Conservation (phyloP, 306 rosid genomes). For the Malus domestica region DNA sequence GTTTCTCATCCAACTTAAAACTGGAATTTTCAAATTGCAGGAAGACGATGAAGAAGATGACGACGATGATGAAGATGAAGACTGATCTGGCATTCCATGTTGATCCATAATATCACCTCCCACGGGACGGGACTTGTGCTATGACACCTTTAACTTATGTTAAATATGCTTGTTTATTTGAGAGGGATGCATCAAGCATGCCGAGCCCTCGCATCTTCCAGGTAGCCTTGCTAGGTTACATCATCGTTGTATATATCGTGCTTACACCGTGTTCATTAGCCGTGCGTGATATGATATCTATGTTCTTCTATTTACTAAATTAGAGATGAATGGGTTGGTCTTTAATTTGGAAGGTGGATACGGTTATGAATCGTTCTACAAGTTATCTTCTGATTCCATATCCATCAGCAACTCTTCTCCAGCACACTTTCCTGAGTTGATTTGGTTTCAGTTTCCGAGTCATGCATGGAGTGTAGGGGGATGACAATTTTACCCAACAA, state of each 20-base stretch:
- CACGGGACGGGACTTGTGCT: not conserved
- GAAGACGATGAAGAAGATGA: conserved; percentile 20
- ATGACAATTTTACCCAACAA: no score
- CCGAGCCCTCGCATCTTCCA: not conserved
- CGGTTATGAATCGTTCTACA: not conserved
- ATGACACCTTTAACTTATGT: not conserved
- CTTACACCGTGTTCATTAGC: not conserved
- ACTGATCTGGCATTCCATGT: conserved; percentile 7
- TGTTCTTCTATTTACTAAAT: not conserved
- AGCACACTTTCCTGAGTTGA: not conserved
- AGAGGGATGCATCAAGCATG: not conserved
- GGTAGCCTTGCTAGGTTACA: conserved; percentile 3
- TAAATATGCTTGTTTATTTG: conserved; percentile 10
- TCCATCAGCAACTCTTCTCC: not conserved
- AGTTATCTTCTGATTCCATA: not conserved
- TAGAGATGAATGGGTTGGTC: not conserved
- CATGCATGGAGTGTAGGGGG: not conserved
- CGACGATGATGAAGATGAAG: conserved; percentile 18
- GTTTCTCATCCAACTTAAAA: not conserved
- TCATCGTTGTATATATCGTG: not conserved
- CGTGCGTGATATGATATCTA: not conserved
- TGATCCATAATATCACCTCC: not conserved
- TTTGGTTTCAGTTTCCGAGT: not conserved
- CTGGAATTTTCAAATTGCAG: conserved; percentile 1
- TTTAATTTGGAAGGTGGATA: not conserved